A percentile compares a stretch with the other conserved stretches of the same genome.
Evolutionary conservation across 805 yeast genomes (phyloP).

Genomic region (Kodamaea laetipori): DNA sequence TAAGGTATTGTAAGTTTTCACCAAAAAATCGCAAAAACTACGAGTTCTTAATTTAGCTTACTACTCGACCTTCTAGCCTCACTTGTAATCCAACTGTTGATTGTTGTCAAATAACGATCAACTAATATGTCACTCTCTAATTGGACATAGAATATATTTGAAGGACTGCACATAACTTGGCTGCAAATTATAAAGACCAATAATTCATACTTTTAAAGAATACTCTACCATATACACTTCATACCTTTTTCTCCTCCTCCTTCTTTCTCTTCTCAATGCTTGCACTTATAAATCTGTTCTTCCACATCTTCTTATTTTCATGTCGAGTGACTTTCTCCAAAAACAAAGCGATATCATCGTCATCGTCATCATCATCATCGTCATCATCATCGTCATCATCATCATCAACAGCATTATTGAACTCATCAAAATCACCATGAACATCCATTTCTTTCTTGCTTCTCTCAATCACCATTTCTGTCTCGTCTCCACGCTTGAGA

Average conservation of each 20-base stretch:
- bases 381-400: slow-evolving; percentile 13
- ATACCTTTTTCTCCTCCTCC: slow-evolving; percentile 3
- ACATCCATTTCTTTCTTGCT: slow-evolving; percentile 22
- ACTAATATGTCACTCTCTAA: too few relatives aligned
- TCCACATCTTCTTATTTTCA: slow-evolving; percentile 45
- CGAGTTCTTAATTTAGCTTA: too few relatives aligned
- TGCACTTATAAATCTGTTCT: slow-evolving; percentile 31
- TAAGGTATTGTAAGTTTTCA: too few relatives aligned
- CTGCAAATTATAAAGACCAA: too few relatives aligned
- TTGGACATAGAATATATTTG: too few relatives aligned
- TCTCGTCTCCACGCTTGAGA: slow-evolving; percentile 18
- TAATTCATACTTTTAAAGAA: too few relatives aligned
- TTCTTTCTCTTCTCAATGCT: neutral
- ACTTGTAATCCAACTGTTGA: too few relatives aligned
- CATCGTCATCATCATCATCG: slow-evolving; percentile 25
- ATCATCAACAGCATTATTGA: slow-evolving; percentile 10
- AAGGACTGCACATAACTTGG: too few relatives aligned
- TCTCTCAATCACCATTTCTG: slow-evolving; percentile 17
- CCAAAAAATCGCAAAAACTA: too few relatives aligned
- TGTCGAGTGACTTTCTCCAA: slow-evolving; percentile 24
- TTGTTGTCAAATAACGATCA: too few relatives aligned
- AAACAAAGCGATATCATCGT: slow-evolving; percentile 21
- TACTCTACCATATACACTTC: too few relatives aligned
- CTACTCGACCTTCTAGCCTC: too few relatives aligned
- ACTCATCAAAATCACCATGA: slow-evolving; percentile 22